Evolutionary conservation across 1,139 yeast genomes (phyloP), one percentile per base, ranked within the genome.

Genomic region (Tardiomyces blankii): DNA sequence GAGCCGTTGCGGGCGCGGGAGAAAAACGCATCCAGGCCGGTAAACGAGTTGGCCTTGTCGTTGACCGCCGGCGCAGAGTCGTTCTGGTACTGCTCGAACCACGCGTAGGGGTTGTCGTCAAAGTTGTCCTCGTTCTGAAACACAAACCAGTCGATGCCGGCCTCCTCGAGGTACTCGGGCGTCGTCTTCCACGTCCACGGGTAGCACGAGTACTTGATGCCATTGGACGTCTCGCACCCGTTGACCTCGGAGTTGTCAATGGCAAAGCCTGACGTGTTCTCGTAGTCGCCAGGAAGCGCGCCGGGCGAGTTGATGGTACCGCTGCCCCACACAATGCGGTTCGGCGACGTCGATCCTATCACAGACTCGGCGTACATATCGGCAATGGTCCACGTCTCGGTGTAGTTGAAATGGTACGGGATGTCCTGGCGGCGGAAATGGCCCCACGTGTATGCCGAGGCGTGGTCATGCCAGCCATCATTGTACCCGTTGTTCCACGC

Each of bases 341-440:
- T 57, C 13, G 61, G 59, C 25, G 51, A 49, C 30, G 61, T 57
- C 8, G 61, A 50, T 13, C 54, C 60, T 38, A 57, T 56, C 23
- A 56, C 57, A 19, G 57, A 47, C 44, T 57, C 48, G 11, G 60
- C 35, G 35, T 30, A 30, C 35, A 30, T 30, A 51, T 82, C 91
- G 51, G 86, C 95, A 44, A 87, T 76, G 42, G 73, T 72, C 50
- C 73, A 75, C n/a, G 86, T 66, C 93, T 87, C 83, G 58, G 87
- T 95, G 58, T 73, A 87, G 61, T 88, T 88, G 12, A 88, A 30
- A 11, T 30, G 35, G 16, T 30, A 30, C 16, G 35, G 61, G 16
- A 56, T 41, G 39, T 57, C 61, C 3, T 32, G 27, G 33, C 61
- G 48, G 8, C 43, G 46, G 32, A 46, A 46, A 41, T 56, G 47